Conservation (phyloP, 768 basidiomycete species). For the Suillus clintonianus region DNA sequence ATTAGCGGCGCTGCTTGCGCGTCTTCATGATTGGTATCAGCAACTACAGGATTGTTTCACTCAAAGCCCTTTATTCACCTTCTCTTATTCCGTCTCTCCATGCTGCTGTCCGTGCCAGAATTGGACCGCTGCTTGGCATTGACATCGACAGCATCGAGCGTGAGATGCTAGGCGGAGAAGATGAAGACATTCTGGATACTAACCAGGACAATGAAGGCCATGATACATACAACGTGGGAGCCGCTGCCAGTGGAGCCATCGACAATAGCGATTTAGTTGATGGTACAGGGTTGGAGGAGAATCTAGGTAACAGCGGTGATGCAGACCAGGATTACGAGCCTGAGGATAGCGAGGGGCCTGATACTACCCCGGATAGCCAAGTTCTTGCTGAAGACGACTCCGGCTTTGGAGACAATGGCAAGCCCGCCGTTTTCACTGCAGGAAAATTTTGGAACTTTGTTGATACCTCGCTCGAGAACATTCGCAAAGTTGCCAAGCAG, state of each 20-base stretch:
- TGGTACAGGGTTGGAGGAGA: not conserved
- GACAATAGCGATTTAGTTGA: not conserved
- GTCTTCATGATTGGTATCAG: slow-evolving; percentile 5
- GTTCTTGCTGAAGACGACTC: not conserved
- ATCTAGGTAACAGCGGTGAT: not conserved
- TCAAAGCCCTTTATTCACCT: slow-evolving; percentile 1
- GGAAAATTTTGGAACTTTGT: not conserved
- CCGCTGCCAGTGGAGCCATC: not conserved
- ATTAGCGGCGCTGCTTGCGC: slow-evolving; percentile 1
- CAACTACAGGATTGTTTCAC: not conserved
- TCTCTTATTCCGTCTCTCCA: slow-evolving; percentile 2
- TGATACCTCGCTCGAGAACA: not conserved
- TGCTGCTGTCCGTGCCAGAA: not conserved
- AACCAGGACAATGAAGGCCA: not conserved
- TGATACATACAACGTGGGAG: not conserved
- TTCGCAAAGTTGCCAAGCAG: not conserved
- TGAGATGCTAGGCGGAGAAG: not conserved
- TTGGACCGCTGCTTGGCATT: not conserved
- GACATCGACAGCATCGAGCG: not conserved
- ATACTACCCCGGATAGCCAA: not conserved
- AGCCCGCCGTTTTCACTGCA: not conserved
- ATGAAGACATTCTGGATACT: not conserved
- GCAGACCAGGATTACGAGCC: not conserved
- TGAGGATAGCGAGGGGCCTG: not conserved
- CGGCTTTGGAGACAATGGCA: not conserved